Base-by-base conservation (phyloP, 1,284 basidiomycete genomes). In the Termitomyces sp. region DNA sequence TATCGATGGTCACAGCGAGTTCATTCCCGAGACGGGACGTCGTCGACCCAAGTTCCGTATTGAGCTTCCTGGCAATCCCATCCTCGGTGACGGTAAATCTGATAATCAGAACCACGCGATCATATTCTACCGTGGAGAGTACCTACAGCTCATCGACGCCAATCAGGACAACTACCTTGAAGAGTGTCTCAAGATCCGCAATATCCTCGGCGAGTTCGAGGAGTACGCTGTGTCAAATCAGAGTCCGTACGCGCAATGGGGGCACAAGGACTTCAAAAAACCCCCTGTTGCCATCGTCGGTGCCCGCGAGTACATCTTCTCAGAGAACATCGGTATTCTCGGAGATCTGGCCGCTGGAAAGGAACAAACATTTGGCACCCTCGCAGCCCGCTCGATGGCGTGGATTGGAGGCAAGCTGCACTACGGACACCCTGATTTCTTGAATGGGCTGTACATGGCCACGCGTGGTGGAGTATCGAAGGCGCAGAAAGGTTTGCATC, bases 141-240 rank as follows among this genome's bases (percentile, higher is more conserved):
- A 97, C 73, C 78, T 99, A 10, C 96, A 99, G 75, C 90, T 98
- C 59, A 97, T 99, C 69, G 97, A 99, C 65, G 97, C 96, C 65
- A 99, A 99, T 73, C 96, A 99, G 78, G 96, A 99, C 77, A 97
- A 99, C 74, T 99, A 99, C 66, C 86, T 99, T 60, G 96, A 99
- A 72, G 96, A 99, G 70, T 99, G 96, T 75, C 81, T 99, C 66
- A 99, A 99, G 81, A 97, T 99, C 67, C 87, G 96, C 51, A 98
- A 97, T 68, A 79, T 99, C n/a, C 86, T 99, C 39, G 91, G 88
- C 55, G 97, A 99, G 70, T 99, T 99, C 64, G 97, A 99, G 70
- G 92, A 97, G 70, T 96, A 92, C 70, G 75, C 84, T 49, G 81
- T 92, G 8, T 90, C 93, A 9, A 85, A 78, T 59, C 84, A 91